Evolutionary conservation across 768 basidiomycete genomes (phyloP).

Genomic region (Tricholoma matsutake): DNA sequence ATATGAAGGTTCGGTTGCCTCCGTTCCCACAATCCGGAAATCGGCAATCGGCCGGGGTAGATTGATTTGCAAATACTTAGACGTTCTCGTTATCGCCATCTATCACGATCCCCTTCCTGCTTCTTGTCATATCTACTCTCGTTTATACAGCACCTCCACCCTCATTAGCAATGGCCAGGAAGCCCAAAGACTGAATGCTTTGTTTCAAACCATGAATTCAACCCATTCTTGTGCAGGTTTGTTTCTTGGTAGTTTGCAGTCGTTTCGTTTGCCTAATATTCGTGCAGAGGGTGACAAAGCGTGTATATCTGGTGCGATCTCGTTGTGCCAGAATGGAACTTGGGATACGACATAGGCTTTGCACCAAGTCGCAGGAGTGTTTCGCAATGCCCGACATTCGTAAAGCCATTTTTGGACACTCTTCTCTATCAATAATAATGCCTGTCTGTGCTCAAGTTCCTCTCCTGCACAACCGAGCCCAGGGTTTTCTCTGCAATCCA

Average conservation of each 20-base stretch:
- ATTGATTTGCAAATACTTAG: slow-evolving; percentile 2
- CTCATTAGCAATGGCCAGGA: slow-evolving; percentile 42
- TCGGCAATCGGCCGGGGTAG: slow-evolving; percentile 11
- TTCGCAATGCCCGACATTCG: slow-evolving; percentile 50
- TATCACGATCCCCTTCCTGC: slow-evolving; percentile 11
- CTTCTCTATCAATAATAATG: background rate
- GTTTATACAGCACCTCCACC: slow-evolving; percentile 31
- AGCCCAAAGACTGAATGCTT: slow-evolving; percentile 50
- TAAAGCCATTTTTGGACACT: slow-evolving; percentile 7
- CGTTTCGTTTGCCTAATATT: background rate
- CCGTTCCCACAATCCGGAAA: slow-evolving; percentile 24
- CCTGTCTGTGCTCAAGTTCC: slow-evolving; percentile 26
- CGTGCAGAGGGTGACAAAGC: slow-evolving; percentile 39
- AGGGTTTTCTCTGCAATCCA: slow-evolving; percentile 44
- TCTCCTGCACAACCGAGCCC: slow-evolving; percentile 52
- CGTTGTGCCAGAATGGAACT: slow-evolving; percentile 37
- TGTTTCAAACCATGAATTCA: slow-evolving; percentile 38
- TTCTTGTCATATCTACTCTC: slow-evolving; percentile 19
- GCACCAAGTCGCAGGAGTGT: slow-evolving; percentile 38
- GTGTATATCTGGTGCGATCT: slow-evolving; percentile 40
- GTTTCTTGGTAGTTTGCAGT: slow-evolving; percentile 8
- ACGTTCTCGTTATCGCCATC: slow-evolving; percentile 16
- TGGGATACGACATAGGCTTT: slow-evolving; percentile 38
- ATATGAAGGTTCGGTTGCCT: slow-evolving; percentile 23
- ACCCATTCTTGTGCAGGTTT: slow-evolving; percentile 46